Percentiles rank a stretch among this genome's conserved stretches.
Evolutionary conservation across 2,329 filamentous ascomycete species (phyloP).

Genomic region (Plectosphaerella cucumerina): DNA sequence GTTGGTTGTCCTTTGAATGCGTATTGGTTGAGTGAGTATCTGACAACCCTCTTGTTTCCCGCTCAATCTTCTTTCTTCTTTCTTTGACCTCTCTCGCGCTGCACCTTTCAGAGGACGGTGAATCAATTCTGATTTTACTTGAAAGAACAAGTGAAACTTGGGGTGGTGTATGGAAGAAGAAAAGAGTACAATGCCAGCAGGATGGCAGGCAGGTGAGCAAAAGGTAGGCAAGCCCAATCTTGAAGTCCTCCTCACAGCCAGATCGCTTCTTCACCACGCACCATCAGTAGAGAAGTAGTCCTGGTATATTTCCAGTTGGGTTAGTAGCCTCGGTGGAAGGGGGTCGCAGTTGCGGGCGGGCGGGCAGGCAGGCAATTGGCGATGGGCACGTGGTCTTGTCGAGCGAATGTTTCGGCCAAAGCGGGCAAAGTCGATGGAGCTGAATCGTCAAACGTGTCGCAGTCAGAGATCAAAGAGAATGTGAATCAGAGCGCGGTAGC

Average conservation of each 20-base stretch:
- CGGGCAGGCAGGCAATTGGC: background rate
- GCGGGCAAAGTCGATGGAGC: background rate
- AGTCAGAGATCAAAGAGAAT: too few species aligned
- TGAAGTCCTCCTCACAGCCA: slow-evolving; percentile 14
- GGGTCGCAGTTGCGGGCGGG: background rate
- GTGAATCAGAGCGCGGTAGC: too few species aligned
- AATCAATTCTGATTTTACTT: slow-evolving; percentile 53
- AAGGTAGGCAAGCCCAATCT: slow-evolving; percentile 11
- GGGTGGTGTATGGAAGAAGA: slow-evolving; percentile 14
- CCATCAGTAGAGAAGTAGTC: slow-evolving; percentile 10
- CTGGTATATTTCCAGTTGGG: background rate
- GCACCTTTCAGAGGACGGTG: slow-evolving; percentile 29
- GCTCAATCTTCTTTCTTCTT: slow-evolving; percentile 18
- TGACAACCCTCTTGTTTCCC: slow-evolving; percentile 7
- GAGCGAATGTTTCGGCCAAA: background rate
- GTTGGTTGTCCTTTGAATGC: background rate
- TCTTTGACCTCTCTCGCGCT: slow-evolving; percentile 19
- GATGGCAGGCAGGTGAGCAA: slow-evolving; percentile 13
- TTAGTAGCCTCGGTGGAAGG: background rate
- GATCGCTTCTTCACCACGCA: slow-evolving; percentile 14
- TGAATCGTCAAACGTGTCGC: too few species aligned
- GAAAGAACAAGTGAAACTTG: slow-evolving; percentile 9
- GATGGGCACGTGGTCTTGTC: background rate
- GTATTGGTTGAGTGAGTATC: background rate
- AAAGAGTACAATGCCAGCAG: slow-evolving; percentile 20